phyloP scores from a whole-genome alignment of 2,329 filamentous ascomycete genomes.

The Botrytis paeoniae region DNA sequence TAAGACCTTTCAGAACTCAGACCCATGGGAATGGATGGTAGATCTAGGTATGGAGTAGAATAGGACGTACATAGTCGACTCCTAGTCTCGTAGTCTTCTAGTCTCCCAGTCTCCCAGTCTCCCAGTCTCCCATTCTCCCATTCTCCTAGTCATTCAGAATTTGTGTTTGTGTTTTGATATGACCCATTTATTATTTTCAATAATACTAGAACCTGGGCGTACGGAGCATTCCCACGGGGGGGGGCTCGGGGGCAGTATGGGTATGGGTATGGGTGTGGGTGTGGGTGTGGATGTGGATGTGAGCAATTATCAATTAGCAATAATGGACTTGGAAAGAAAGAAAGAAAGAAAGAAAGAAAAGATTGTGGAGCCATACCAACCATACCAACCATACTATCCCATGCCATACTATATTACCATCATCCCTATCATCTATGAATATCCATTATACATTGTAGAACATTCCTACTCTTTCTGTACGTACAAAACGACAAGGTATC shows the following conservation, averaged over 20 bases:
- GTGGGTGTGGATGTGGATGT: neutral
- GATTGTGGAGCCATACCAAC: neutral
- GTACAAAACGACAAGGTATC: neutral
- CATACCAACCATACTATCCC: too few species aligned
- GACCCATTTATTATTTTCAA: neutral
- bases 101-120: neutral
- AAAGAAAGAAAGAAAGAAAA: neutral
- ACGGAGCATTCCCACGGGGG: neutral
- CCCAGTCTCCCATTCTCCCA: too few species aligned
- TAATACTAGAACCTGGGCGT: neutral
- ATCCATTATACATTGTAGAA: neutral
- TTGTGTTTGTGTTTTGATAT: constrained; percentile 11
- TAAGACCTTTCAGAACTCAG: neutral
- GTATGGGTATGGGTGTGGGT: too few species aligned
- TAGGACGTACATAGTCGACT: neutral
- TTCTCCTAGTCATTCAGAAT: neutral
- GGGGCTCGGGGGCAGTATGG: neutral
- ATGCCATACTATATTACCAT: neutral
- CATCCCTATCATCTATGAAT: neutral
- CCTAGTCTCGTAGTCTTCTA: neutral
- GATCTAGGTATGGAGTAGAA: neutral
- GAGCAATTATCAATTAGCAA: neutral
- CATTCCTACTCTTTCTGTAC: neutral
- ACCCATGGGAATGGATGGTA: neutral
- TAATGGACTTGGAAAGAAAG: neutral